phyloP scores from a whole-genome alignment of 2,329 filamentous ascomycete genomes.

The Aspergillus niger region DNA sequence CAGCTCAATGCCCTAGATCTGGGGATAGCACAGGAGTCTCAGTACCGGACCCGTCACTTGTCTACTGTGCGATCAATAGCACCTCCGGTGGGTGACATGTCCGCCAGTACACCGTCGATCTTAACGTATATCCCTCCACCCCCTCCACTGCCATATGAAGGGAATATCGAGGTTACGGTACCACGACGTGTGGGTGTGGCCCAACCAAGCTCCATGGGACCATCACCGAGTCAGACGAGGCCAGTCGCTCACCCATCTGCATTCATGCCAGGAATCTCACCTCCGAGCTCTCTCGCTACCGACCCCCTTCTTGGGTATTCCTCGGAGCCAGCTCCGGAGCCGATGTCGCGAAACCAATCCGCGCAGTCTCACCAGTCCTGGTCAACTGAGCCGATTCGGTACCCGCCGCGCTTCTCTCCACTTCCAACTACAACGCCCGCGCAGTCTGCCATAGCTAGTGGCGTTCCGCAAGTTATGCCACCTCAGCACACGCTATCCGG shows the following conservation, averaged over 20 bases:
- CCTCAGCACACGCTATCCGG: conserved; percentile 24
- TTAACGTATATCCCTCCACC: conserved; percentile 21
- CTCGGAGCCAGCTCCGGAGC: conserved; percentile 33
- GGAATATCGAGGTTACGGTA: conserved; percentile 36
- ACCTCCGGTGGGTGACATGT: conserved; percentile 24
- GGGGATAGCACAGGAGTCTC: conserved; percentile 29
- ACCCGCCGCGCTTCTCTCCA: conserved; percentile 30
- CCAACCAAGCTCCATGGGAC: conserved; percentile 17
- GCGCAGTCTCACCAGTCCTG: conserved; percentile 39
- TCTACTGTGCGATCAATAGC: conserved; percentile 18
- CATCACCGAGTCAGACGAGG: conserved; percentile 13
- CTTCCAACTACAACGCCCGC: conserved; percentile 19
- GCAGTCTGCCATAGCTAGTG: conserved; percentile 11
- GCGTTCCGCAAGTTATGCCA: conserved; percentile 15
- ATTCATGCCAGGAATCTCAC: conserved; percentile 37
- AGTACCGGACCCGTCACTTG: conserved; percentile 26
- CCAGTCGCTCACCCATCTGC: conserved; percentile 34
- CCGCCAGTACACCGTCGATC: conserved; percentile 30
- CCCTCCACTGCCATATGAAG: conserved; percentile 39
- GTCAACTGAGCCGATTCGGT: conserved; percentile 39
- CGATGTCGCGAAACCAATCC: conserved; percentile 39
- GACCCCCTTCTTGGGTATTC: conserved; percentile 25
- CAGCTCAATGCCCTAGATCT: conserved; percentile 24
- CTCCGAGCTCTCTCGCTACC: conserved; percentile 22
- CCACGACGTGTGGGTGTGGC: conserved; percentile 22